A percentile compares a stretch with the other conserved stretches of the same genome.
phyloP scores from a whole-genome alignment of 257 asterid genomes.

The Nicotiana knightiana region DNA sequence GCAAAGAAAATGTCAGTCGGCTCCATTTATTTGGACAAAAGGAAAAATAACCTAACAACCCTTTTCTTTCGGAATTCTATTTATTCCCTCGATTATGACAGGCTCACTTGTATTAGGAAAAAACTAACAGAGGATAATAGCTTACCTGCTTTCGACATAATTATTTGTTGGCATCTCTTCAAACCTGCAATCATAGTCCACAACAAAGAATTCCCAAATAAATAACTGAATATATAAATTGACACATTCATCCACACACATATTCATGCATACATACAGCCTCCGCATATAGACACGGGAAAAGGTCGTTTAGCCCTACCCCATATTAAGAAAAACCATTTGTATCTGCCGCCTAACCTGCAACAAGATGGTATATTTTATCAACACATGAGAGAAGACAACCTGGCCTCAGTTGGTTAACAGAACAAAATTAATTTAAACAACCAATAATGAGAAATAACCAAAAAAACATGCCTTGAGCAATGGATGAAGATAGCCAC shows the following conservation, averaged over 20 bases:
- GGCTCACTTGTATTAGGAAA: neutral
- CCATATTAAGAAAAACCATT: constrained; percentile 88
- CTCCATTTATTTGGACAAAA: neutral
- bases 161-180: constrained; percentile 99
- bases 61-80: neutral
- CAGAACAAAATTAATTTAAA: neutral
- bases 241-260: neutral
- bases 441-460: constrained; percentile 3
- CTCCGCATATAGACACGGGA: neutral
- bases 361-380: constrained; percentile 13
- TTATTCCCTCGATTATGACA: neutral
- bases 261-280: neutral
- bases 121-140: neutral
- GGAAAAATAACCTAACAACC: neutral
- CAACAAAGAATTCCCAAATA: neutral
- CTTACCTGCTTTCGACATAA: constrained; percentile 91
- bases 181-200: constrained; percentile 45
- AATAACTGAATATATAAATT: neutral
- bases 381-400: neutral
- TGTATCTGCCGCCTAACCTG: constrained; percentile 90
- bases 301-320: constrained; percentile 36
- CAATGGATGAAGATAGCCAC: constrained; percentile 93
- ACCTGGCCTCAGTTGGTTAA: neutral
- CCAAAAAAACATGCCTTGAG: constrained; percentile 55
- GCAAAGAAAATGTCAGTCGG: neutral